These are phyloP conservation scores for Ophidiomyces ophidiicola DNA, from an alignment of 2,329 filamentous ascomycete species.

Conservation along the genomic window DNA sequence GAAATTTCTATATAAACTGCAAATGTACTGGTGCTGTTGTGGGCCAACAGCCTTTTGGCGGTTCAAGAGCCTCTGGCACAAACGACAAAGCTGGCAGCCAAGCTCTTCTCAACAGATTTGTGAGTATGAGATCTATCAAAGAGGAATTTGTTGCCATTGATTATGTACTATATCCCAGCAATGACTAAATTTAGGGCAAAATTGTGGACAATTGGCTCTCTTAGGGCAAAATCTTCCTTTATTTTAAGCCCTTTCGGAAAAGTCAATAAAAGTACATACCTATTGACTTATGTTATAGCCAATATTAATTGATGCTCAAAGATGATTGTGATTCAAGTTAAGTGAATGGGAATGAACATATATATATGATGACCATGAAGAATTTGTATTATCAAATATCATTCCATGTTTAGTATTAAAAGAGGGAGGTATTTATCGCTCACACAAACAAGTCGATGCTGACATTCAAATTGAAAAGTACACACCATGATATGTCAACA, in stretches of 20 bases:
- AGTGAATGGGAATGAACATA: background rate
- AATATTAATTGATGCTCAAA: too few relatives aligned
- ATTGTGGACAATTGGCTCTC: too few relatives aligned
- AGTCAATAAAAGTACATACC: too few relatives aligned
- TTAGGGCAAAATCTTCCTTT: too few relatives aligned
- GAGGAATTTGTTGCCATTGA: conserved; percentile 59
- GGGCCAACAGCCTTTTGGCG: conserved; percentile 61
- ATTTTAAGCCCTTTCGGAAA: too few relatives aligned
- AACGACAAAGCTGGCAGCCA: conserved; percentile 62
- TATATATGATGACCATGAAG: too few relatives aligned
- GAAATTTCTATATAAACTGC: conserved; percentile 36
- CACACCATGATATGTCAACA: background rate
- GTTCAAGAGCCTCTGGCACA: conserved; percentile 54
- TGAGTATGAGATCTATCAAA: conserved; percentile 57
- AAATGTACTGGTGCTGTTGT: conserved; percentile 57
- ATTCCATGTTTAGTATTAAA: too few relatives aligned
- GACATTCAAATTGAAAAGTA: conserved; percentile 3
- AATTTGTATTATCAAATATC: too few relatives aligned
- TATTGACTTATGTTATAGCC: too few relatives aligned
- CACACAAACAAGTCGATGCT: conserved; percentile 5
- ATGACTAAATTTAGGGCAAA: conserved; percentile 45
- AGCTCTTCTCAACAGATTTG: conserved; percentile 53
- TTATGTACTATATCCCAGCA: conserved; percentile 58
- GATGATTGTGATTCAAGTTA: too few relatives aligned
- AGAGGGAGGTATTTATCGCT: conserved; percentile 4